phyloP scores from a whole-genome alignment of 345 rosid genomes.

The Dovyalis caffra region DNA sequence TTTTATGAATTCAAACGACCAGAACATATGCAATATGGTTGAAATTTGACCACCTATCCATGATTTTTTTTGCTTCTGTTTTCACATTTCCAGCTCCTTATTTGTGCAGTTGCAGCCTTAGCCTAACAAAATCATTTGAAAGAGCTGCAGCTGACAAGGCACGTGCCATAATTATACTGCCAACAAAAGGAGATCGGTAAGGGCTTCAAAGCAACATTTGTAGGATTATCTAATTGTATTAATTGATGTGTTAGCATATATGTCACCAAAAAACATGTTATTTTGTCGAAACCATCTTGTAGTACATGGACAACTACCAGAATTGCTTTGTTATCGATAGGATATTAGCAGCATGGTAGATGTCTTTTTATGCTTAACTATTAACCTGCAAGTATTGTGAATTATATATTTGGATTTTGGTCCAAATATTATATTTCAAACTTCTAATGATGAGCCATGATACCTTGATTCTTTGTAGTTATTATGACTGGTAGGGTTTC shows the following conservation, averaged over 20 bases:
- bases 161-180: conserved; percentile 84
- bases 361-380: background rate
- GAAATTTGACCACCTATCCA: background rate
- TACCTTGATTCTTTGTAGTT: background rate
- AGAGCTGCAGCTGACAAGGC: conserved; percentile 87
- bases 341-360: background rate
- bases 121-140: conserved; percentile 83
- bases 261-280: conserved; percentile 1
- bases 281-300: conserved; percentile 8
- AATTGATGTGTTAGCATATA: background rate
- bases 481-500: background rate
- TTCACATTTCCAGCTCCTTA: conserved; percentile 20
- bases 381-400: background rate
- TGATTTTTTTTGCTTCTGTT: conserved; percentile 7
- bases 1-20: conserved; percentile 12
- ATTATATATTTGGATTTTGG: background rate
- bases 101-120: conserved; percentile 86
- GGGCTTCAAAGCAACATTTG: conserved; percentile 18
- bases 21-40: background rate
- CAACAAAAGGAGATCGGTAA: conserved; percentile 82
- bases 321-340: background rate
- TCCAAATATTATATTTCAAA: background rate
- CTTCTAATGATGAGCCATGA: background rate
- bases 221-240: background rate
- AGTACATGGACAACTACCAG: background rate